These are phyloP conservation scores for Knoxdaviesia proteae DNA, from an alignment of 2,329 filamentous ascomycete genomes.

Conservation along the genomic window DNA sequence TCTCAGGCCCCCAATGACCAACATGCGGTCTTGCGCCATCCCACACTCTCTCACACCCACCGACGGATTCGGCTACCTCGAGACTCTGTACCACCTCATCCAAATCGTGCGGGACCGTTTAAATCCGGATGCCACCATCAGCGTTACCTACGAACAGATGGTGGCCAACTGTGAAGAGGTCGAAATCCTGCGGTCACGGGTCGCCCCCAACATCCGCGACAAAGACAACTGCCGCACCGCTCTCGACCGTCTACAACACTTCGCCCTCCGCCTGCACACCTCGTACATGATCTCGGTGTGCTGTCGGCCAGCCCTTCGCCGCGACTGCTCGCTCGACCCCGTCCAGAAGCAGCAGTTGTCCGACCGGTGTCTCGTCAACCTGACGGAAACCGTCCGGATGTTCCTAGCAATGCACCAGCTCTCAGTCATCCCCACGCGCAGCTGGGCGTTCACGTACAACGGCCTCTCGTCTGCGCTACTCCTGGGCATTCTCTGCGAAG, in stretches of 20 bases:
- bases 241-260: slow-evolving; percentile 41
- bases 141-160: slow-evolving; percentile 31
- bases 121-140: slow-evolving; percentile 29
- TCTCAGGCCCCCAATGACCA: slow-evolving; percentile 38
- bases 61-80: slow-evolving; percentile 35
- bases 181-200: slow-evolving; percentile 26
- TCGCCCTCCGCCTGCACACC: slow-evolving; percentile 42
- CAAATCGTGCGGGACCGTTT: slow-evolving; percentile 36
- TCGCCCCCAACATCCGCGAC: slow-evolving; percentile 29
- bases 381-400: slow-evolving; percentile 46
- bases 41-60: slow-evolving; percentile 20
- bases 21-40: slow-evolving; percentile 33
- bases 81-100: slow-evolving; percentile 44
- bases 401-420: slow-evolving; percentile 49
- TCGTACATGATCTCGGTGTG: slow-evolving; percentile 45
- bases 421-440: slow-evolving; percentile 43
- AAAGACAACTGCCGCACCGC: slow-evolving; percentile 44
- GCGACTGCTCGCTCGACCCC: slow-evolving; percentile 27
- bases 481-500: slow-evolving; percentile 41
- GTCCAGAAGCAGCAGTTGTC: slow-evolving; percentile 33
- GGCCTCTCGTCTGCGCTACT: slow-evolving; percentile 44
- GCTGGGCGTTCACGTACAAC: slow-evolving; percentile 49
- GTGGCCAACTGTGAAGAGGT: slow-evolving; percentile 34
- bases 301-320: slow-evolving; percentile 38
- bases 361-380: slow-evolving; percentile 37